Percentiles rank a stretch among this genome's conserved stretches.
Evolutionary conservation across 768 basidiomycete genomes (phyloP).

Genomic region (Lentinus brumalis): DNA sequence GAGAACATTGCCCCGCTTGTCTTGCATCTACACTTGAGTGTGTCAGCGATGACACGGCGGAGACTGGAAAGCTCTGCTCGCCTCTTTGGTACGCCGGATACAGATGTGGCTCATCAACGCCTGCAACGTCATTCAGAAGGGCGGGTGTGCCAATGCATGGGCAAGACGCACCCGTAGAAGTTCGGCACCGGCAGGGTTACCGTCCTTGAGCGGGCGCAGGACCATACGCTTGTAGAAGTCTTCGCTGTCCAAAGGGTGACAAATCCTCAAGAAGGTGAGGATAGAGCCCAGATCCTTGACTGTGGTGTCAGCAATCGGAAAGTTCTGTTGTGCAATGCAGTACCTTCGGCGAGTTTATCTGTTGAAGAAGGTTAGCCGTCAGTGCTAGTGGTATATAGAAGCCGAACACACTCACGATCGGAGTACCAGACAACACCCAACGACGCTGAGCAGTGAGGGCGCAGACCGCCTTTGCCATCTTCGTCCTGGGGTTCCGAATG

Average conservation of each 20-base stretch:
- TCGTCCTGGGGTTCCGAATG: constrained; percentile 85
- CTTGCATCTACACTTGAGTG: constrained; percentile 67
- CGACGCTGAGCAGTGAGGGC: constrained; percentile 68
- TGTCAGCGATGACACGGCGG: background rate
- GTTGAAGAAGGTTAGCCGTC: background rate
- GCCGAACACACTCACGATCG: constrained; percentile 63
- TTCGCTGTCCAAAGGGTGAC: constrained; percentile 79
- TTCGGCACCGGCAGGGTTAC: constrained; percentile 66
- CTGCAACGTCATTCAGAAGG: constrained; percentile 36
- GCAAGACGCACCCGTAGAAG: constrained; percentile 57
- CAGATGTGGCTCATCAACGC: constrained; percentile 78
- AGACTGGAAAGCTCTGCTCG: constrained; percentile 15
- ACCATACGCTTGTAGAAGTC: constrained; percentile 82
- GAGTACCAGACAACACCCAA: constrained; percentile 84
- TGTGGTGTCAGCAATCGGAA: background rate
- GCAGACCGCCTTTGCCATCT: constrained; percentile 74
- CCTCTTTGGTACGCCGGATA: constrained; percentile 84
- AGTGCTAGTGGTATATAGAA: background rate
- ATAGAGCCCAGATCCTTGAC: constrained; percentile 85
- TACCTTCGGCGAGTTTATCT: constrained; percentile 83
- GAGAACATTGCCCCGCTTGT: constrained; percentile 68
- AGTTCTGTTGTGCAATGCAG: background rate
- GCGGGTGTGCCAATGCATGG: background rate
- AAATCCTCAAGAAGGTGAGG: constrained; percentile 83
- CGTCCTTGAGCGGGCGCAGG: constrained; percentile 74